Evolutionary conservation across 2,329 filamentous ascomycete species (phyloP).

Genomic region (Aspergillus sp.): DNA sequence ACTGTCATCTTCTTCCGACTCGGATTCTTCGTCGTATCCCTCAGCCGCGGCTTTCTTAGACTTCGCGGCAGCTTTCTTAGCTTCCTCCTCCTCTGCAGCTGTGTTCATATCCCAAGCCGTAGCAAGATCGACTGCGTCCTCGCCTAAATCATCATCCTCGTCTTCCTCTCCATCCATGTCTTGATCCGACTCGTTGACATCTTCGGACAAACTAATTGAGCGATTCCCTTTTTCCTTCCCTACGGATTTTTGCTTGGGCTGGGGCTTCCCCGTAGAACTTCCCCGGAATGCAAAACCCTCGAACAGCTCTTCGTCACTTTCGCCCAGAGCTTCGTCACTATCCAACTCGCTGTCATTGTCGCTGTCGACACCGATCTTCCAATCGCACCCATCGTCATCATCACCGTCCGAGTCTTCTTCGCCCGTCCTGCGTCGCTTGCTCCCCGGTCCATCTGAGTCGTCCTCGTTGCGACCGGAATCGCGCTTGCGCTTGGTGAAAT

Average conservation of each 20-base stretch:
- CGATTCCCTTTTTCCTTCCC: constrained; percentile 17
- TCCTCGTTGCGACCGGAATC: constrained; percentile 34
- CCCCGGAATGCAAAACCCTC: constrained; percentile 65
- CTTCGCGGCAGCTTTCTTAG: constrained; percentile 22
- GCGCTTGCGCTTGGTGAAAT: constrained; percentile 32
- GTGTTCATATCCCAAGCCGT: constrained; percentile 51
- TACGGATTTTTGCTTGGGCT: constrained; percentile 16
- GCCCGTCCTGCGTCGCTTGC: constrained; percentile 39
- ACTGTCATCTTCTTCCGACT: constrained; percentile 41
- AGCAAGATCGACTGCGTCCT: constrained; percentile 55
- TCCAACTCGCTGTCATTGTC: constrained; percentile 63
- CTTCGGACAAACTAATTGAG: constrained; percentile 36
- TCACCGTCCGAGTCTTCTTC: constrained; percentile 54
- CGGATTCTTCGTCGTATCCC: constrained; percentile 29
- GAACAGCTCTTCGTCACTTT: constrained; percentile 79
- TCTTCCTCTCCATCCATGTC: constrained; percentile 36
- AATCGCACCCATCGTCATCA: constrained; percentile 79
- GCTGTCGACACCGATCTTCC: constrained; percentile 65
- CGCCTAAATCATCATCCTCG: constrained; percentile 55
- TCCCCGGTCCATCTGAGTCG: constrained; percentile 29
- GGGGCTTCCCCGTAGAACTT: constrained; percentile 40
- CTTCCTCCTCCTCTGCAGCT: constrained; percentile 35
- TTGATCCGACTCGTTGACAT: constrained; percentile 40
- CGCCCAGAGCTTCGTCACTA: constrained; percentile 76
- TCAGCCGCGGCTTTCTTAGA: constrained; percentile 20